Evolutionary conservation across 345 rosid species (phyloP).

Genomic region (Pistacia integerrima): DNA sequence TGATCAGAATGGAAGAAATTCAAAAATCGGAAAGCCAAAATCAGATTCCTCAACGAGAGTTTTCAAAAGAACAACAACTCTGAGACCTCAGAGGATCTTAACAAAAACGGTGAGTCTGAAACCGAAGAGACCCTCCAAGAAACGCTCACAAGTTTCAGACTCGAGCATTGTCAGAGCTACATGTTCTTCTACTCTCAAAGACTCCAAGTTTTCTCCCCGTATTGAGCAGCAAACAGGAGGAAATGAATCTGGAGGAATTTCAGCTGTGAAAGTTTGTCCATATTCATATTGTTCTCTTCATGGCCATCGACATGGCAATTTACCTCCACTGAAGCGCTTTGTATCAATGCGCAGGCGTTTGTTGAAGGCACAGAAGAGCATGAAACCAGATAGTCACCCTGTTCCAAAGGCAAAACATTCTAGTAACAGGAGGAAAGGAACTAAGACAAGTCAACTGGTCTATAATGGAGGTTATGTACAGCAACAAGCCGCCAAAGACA

Average conservation of each 20-base stretch:
- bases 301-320: conserved; percentile 55
- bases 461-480: conserved; percentile 13
- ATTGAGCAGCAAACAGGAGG: conserved; percentile 35
- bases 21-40: conserved; percentile 11
- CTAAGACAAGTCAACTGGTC: conserved; percentile 10
- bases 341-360: conserved; percentile 61
- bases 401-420: conserved; percentile 35
- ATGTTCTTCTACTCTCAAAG: conserved; percentile 83
- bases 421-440: conserved; percentile 36
- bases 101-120: conserved; percentile 52
- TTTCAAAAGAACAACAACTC: conserved; percentile 31
- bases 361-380: conserved; percentile 49
- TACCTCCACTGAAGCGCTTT: conserved; percentile 61
- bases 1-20: background rate
- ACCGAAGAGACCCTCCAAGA: conserved; percentile 39
- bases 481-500: conserved; percentile 15
- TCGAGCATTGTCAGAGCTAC: conserved; percentile 54
- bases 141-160: conserved; percentile 19
- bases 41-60: conserved; percentile 29
- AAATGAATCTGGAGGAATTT: conserved; percentile 32
- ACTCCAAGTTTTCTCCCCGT: conserved; percentile 48
- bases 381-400: conserved; percentile 37
- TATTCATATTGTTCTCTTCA: conserved; percentile 93
- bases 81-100: conserved; percentile 43
- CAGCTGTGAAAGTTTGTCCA: conserved; percentile 47